Base-by-base conservation (phyloP, 1,139 yeast species). In the Suhomyces panamericanus region DNA sequence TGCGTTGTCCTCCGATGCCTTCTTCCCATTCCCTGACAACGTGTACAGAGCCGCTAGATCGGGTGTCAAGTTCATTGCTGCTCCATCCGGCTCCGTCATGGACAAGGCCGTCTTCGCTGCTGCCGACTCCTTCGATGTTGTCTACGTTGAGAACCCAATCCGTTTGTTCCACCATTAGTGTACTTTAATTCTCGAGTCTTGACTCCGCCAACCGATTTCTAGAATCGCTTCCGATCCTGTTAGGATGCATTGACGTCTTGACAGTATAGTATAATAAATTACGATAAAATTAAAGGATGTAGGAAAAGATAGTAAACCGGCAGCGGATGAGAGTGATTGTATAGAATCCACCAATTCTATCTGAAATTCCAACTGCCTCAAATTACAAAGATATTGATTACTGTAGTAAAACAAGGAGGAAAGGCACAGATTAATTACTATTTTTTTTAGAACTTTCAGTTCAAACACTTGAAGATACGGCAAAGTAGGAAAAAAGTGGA, bases 1-100 rank as follows among this genome's bases (percentile, higher is more conserved):
- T 49, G 91, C 98, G 9, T 78, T 90, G 58, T 86, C 97, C 14
- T 89, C 97, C 3, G 99, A 93, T 67, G 99, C 99, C 33, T 93
- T 93, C 81, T 93, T 93, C 95, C 99, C 99, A 72, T 93, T 93
- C 93, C 95, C 98, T 54, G 99, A 93, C 71, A 93, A 95, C 63
- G 96, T 95, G 57, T 90, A 91, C 81, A 83, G 99, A 69, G 98
- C 98, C 51, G 96, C 85, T 45, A 84, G 88, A 75, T 86, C 96
- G 22, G 99, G 99, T 67, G 99, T 90, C 59, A 89, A 87, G 71
- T 93, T 75, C 73, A 79, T 93, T 63, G 95, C 96, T 59, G 99
- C 99, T 43, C 96, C 99, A 51, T 81, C 95, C 43, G 99, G 99
- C 43, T 89, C 97, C 14, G 97, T 95, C 53, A 93, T 89, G 91